phyloP scores from a whole-genome alignment of 129 eudicot genomes.

The Saposhnikovia divaricata region DNA sequence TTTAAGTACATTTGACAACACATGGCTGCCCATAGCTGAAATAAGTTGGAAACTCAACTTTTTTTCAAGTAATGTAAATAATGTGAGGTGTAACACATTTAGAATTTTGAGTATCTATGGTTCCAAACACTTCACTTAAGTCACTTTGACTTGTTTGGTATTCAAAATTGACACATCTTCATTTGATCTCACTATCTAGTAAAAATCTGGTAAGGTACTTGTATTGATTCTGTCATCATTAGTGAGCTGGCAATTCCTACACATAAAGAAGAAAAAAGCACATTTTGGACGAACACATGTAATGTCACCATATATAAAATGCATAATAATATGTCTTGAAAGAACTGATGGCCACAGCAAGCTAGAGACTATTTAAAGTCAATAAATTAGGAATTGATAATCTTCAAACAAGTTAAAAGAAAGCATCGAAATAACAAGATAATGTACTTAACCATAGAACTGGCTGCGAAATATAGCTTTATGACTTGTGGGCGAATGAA shows the following conservation, averaged over 20 bases:
- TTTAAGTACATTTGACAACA: not conserved
- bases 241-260: not conserved
- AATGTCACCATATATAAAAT: too few species aligned
- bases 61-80: not conserved
- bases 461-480: not conserved
- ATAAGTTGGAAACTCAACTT: not conserved
- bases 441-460: not conserved
- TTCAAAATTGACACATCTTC: not conserved
- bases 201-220: not conserved
- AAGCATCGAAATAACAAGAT: not conserved
- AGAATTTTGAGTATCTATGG: not conserved
- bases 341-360: not conserved
- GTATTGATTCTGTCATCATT: not conserved
- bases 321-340: too few species aligned
- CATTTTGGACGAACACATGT: too few species aligned
- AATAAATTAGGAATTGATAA: not conserved
- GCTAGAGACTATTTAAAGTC: not conserved
- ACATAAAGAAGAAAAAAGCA: not conserved
- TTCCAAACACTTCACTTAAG: not conserved
- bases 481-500: not conserved
- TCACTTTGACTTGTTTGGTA: not conserved
- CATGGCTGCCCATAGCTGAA: not conserved
- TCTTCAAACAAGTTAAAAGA: not conserved
- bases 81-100: not conserved
- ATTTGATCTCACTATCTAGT: not conserved